Percentiles rank a stretch among this genome's conserved stretches.
Evolutionary conservation across 2,329 filamentous ascomycete species (phyloP).

Genomic region (Metarhizium guizhouense): DNA sequence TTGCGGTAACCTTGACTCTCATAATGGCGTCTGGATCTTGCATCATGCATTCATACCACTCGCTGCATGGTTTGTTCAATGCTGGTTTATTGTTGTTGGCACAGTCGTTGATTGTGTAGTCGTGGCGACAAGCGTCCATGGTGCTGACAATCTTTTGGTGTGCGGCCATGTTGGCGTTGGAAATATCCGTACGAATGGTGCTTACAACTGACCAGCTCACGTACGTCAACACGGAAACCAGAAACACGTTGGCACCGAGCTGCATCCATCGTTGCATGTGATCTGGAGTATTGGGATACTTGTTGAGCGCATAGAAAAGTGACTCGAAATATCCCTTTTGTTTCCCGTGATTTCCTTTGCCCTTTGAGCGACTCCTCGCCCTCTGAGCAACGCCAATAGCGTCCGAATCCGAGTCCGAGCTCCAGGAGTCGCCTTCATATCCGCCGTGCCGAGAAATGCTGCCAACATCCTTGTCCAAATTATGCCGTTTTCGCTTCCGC

Average conservation of each 20-base stretch:
- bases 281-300: slow-evolving; percentile 49
- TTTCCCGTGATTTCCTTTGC: slow-evolving; percentile 15
- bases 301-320: slow-evolving; percentile 43
- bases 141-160: slow-evolving; percentile 61
- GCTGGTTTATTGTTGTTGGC: slow-evolving; percentile 58
- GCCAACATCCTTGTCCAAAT: slow-evolving; percentile 42
- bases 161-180: slow-evolving; percentile 59
- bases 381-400: slow-evolving; percentile 13
- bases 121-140: slow-evolving; percentile 62
- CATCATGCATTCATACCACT: slow-evolving; percentile 84
- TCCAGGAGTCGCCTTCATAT: slow-evolving; percentile 34
- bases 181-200: slow-evolving; percentile 66
- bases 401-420: slow-evolving; percentile 37
- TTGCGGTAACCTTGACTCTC: slow-evolving; percentile 70
- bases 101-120: slow-evolving; percentile 73
- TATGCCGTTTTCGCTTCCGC: slow-evolving; percentile 45
- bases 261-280: slow-evolving; percentile 52
- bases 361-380: slow-evolving; percentile 13
- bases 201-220: slow-evolving; percentile 60
- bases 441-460: slow-evolving; percentile 36
- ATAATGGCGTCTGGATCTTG: slow-evolving; percentile 71
- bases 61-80: slow-evolving; percentile 61
- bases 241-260: slow-evolving; percentile 53
- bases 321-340: slow-evolving; percentile 27
- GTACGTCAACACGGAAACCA: slow-evolving; percentile 50